These are phyloP conservation scores for Trametes meyenii DNA, from an alignment of 768 basidiomycete genomes.

Conservation along the genomic window DNA sequence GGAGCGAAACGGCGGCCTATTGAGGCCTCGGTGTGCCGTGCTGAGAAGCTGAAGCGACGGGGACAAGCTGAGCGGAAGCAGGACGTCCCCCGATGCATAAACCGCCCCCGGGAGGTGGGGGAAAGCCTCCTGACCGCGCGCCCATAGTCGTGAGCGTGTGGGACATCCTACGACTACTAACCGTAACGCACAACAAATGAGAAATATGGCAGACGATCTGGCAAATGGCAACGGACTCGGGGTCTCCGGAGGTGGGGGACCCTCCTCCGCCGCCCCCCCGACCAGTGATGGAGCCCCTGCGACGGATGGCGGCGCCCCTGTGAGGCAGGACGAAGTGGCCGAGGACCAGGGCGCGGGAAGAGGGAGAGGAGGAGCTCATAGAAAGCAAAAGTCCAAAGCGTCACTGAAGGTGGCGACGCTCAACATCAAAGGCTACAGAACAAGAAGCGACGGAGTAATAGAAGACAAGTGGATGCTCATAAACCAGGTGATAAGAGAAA, in stretches of 20 bases:
- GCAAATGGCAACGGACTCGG: too few relatives aligned
- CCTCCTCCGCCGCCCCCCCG: too few relatives aligned
- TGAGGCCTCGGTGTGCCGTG: neutral
- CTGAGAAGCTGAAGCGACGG: slow-evolving; percentile 1
- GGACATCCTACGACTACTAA: too few relatives aligned
- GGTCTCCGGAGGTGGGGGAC: too few relatives aligned
- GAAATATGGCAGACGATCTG: too few relatives aligned
- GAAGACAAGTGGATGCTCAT: neutral
- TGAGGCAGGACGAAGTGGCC: neutral
- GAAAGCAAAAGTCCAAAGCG: neutral
- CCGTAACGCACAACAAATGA: too few relatives aligned
- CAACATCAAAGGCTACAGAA: neutral
- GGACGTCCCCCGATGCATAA: neutral
- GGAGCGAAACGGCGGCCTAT: slow-evolving; percentile 6
- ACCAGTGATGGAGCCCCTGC: too few relatives aligned
- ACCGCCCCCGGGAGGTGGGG: neutral
- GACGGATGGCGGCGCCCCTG: neutral
- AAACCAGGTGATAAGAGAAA: neutral
- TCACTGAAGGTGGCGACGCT: neutral
- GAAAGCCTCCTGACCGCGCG: neutral
- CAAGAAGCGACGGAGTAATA: neutral
- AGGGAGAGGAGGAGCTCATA: neutral
- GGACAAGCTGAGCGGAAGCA: neutral
- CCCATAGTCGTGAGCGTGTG: too few relatives aligned
- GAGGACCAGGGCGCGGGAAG: neutral